Base-by-base conservation (phyloP, 805 yeast species). In the Lipomyces orientalis region DNA sequence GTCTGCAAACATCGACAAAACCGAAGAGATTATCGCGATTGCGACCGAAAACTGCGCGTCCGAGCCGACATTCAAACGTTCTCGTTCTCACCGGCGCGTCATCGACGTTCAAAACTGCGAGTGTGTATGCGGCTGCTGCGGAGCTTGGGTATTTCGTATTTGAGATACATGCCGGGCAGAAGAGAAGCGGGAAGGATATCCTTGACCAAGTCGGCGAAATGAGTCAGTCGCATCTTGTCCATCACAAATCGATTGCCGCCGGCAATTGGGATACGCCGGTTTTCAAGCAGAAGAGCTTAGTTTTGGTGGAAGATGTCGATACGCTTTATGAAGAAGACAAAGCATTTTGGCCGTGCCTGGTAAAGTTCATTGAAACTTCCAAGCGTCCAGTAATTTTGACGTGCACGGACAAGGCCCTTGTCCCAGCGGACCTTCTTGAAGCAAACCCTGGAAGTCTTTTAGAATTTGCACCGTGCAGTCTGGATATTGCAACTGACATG, bases 221-320 rank as follows among this genome's bases (percentile, higher is more conserved):
- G 62, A 87, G 94, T 64, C 93, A 97, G 3, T 90, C 97, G 0
- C 92, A 91, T 67, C 80, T 90, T 58, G 93, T 94, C 1, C 91
- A 89, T 70, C 60, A 54, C 31, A 64, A 62, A 39, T 54, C 51
- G n/a, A n/a, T 4, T 5, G 54, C 16, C 22, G 34, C 57, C n/a
- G 31, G 25, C 6, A 46, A 46, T 14, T 54, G 37, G 1, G 52
- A 39, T 8, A 14, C 19, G 22, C 58, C 49, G 29, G 59, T 34
- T 4, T 35, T 34, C 16, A 84, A 84, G 61, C 87, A 84, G 67
- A 83, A 86, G 66, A 93, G 94, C 7, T 80, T 92, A 5, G 88
- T 95, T 3, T 77, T 95, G 43, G 82, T 94, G 65, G 97, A 93
- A 73, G 97, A 94, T 73, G 93, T 90, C 54, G 97, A 94, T 75